These are phyloP conservation scores for Epichloe coenophiala DNA, from an alignment of 2,329 filamentous ascomycete species.

Conservation along the genomic window DNA sequence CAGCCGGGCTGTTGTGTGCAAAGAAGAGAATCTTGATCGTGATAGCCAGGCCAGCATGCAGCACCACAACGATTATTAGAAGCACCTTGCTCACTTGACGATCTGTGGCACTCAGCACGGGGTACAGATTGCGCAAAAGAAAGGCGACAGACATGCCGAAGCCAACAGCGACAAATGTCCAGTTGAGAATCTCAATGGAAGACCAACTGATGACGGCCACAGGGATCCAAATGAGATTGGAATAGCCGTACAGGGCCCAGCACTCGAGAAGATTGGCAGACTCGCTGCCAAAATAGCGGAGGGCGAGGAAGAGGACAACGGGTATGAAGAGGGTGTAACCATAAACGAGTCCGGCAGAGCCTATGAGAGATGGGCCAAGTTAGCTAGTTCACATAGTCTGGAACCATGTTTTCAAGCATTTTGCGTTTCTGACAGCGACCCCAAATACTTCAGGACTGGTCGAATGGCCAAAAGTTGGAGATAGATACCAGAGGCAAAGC, in stretches of 20 bases:
- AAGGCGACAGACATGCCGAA: slow-evolving; percentile 75
- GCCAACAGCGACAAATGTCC: slow-evolving; percentile 79
- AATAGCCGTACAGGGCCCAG: slow-evolving; percentile 90
- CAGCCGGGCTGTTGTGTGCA: slow-evolving; percentile 52
- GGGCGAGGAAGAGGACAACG: slow-evolving; percentile 67
- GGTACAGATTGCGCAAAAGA: slow-evolving; percentile 74
- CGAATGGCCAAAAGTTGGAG: not conserved
- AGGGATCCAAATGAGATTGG: slow-evolving; percentile 93
- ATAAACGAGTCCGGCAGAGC: slow-evolving; percentile 84
- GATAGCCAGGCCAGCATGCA: slow-evolving; percentile 82
- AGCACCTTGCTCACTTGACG: slow-evolving; percentile 81
- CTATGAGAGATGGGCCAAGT: slow-evolving; percentile 21
- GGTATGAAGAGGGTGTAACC: slow-evolving; percentile 88
- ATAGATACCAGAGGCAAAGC: not conserved
- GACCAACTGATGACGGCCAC: slow-evolving; percentile 89
- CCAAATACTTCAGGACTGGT: not conserved
- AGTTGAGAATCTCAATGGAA: slow-evolving; percentile 75
- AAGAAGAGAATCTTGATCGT: slow-evolving; percentile 98
- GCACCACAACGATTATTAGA: slow-evolving; percentile 65
- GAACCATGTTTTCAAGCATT: not conserved
- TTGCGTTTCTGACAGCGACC: not conserved
- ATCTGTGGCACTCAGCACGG: slow-evolving; percentile 85
- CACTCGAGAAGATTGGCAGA: slow-evolving; percentile 88
- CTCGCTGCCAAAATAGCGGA: slow-evolving; percentile 93
- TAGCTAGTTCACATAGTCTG: not conserved